Base-by-base conservation (phyloP, 1,284 basidiomycete genomes). In the Tetrapyrgos nigripes region DNA sequence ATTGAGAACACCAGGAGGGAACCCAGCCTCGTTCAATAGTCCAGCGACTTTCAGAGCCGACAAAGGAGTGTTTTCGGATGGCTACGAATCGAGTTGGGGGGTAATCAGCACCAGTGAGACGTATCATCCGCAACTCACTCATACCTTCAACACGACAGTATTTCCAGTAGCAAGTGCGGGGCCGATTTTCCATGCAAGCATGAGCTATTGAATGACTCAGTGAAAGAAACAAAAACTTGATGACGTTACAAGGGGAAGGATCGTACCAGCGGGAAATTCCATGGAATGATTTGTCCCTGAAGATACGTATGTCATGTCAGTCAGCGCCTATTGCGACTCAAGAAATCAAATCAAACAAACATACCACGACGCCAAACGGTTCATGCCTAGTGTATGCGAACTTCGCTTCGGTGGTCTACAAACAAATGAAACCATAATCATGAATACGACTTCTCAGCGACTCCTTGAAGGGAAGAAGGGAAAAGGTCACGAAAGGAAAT, bases 1-100 rank as follows among this genome's bases (percentile, higher is more conserved):
- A 69, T 90, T 91, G 61, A 92, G 70, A 19, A 91, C 87, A 62
- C 89, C 89, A 17, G 81, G 80, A 23, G 88, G 86, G 56, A 87
- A 79, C 4, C 85, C 85, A 28, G 92, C 92, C 56, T 79, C 70
- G 8, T 74, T 28, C 10, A 58, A 40, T n/a, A 88, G 76, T 21
- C 76, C 69, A 21, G 76, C 74, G 58, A 88, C 64, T 59, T 78
- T 79, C 31, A 91, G 76, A 44, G 89, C 89, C 19, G 89, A 88
- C 40, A 96, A 79, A n/a, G 94, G 93, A 1, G 94, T 96, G 66
- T 93, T 84, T 73, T 96, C 94, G 35, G 92, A 93, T 4, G 94
- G 90, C 82, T 51, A 37, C 10, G 33, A n/a, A 31, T 8, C 37
- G 28, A 19, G 37, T 40, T 9, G 23, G 17, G 21, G 50, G 83